Percentiles rank a stretch among this genome's conserved stretches.
Conservation (phyloP, 352 stramenopile genomes). For the Aphanomyces cochlioides region DNA sequence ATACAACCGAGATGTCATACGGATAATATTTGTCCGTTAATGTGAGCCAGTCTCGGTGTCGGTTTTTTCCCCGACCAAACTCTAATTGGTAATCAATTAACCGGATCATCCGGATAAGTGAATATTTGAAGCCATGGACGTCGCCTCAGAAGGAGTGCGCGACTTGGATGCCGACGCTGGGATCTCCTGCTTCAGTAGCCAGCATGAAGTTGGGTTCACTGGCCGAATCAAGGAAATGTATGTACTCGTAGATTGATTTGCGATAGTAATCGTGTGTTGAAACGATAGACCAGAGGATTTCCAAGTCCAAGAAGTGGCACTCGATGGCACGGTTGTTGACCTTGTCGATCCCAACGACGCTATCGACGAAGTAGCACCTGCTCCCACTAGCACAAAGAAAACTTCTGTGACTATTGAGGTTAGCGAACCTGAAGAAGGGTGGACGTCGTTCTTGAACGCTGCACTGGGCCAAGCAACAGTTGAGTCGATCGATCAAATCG, state of each 20-base stretch:
- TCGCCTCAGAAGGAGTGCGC: no score
- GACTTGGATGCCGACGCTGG: background rate
- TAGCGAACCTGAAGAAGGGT: constrained; percentile 46
- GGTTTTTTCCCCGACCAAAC: no score
- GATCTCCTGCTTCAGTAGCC: constrained; percentile 6
- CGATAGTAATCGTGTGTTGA: no score
- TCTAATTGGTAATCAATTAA: no score
- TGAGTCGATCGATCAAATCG: constrained; percentile 34
- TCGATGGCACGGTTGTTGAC: constrained; percentile 39
- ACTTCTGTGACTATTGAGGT: constrained; percentile 50
- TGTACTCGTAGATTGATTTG: no score
- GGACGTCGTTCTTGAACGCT: constrained; percentile 42
- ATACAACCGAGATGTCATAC: no score
- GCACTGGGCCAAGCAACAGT: constrained; percentile 33
- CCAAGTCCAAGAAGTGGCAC: constrained; percentile 62
- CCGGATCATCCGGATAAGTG: no score
- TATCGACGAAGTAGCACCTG: constrained; percentile 38
- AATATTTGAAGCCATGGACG: no score
- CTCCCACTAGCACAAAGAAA: constrained; percentile 41
- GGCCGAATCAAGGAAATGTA: constrained; percentile 23
- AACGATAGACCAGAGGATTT: constrained; percentile 53
- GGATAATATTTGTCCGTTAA: no score
- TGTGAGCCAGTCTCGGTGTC: no score
- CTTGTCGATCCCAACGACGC: constrained; percentile 35
- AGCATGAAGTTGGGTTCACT: constrained; percentile 9